phyloP scores from a whole-genome alignment of 2,329 filamentous ascomycete species.

The Paracamarosporium sp. region DNA sequence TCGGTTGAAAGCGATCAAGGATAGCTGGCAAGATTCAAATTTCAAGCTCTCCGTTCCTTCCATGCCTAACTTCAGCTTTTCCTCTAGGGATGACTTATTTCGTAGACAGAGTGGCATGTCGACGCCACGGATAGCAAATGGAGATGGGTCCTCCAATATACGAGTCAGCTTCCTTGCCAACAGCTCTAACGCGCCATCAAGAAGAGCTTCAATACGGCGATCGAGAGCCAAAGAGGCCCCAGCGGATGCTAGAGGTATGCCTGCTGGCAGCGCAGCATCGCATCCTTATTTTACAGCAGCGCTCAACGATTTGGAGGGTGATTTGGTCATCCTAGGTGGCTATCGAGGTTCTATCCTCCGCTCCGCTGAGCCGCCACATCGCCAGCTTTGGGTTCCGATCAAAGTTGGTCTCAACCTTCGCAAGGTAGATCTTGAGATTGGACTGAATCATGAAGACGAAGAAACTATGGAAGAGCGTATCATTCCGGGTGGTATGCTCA shows the following conservation, averaged over 20 bases:
- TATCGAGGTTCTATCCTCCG: constrained; percentile 90
- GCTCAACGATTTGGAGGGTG: constrained; percentile 76
- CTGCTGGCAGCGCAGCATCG: constrained; percentile 40
- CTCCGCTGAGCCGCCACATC: constrained; percentile 79
- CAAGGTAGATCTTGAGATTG: constrained; percentile 90
- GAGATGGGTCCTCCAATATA: constrained; percentile 18
- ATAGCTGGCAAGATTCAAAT: constrained; percentile 84
- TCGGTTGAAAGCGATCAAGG: constrained; percentile 86
- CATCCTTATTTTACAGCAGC: constrained; percentile 62
- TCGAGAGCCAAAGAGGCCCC: constrained; percentile 12
- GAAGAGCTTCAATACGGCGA: constrained; percentile 17
- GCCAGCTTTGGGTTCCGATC: constrained; percentile 93
- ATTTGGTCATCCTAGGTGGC: constrained; percentile 87
- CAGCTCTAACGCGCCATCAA: constrained; percentile 17
- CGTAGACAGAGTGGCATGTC: constrained; percentile 22
- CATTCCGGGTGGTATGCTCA: constrained; percentile 85
- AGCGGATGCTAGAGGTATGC: constrained; percentile 14
- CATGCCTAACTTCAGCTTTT: constrained; percentile 61
- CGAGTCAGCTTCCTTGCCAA: constrained; percentile 27
- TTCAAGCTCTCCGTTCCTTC: constrained; percentile 65
- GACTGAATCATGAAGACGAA: constrained; percentile 81
- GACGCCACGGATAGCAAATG: constrained; percentile 18
- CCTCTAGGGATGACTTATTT: constrained; percentile 39
- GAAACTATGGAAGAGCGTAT: constrained; percentile 83
- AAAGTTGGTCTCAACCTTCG: constrained; percentile 91